Evolutionary conservation across 768 basidiomycete genomes (phyloP).

Genomic region (Russula foetens): DNA sequence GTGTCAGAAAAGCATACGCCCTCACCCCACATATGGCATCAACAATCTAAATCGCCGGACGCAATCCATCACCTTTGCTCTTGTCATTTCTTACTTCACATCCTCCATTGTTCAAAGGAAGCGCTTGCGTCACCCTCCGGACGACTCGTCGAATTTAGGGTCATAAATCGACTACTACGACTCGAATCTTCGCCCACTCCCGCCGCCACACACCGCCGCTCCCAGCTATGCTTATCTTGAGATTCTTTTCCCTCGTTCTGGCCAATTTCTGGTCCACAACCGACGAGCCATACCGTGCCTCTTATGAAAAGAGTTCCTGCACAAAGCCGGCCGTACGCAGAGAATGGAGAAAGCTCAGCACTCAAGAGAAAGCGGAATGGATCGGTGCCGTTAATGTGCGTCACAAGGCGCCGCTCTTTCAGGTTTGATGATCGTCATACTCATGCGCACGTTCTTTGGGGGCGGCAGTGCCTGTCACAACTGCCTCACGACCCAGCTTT

Average conservation of each 20-base stretch:
- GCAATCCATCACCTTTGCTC: too few relatives aligned
- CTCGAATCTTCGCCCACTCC: too few relatives aligned
- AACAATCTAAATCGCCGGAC: too few relatives aligned
- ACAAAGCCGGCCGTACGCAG: slow-evolving; percentile 19
- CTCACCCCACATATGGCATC: too few relatives aligned
- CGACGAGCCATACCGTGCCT: not conserved
- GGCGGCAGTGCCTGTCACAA: slow-evolving; percentile 15
- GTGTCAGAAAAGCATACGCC: too few relatives aligned
- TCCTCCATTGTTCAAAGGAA: too few relatives aligned
- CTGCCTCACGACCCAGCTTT: slow-evolving; percentile 16
- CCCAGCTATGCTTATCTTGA: not conserved
- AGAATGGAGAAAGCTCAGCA: slow-evolving; percentile 22
- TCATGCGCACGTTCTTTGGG: not conserved
- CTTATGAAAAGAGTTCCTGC: not conserved
- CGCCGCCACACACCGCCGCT: too few relatives aligned
- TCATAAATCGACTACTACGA: too few relatives aligned
- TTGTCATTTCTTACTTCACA: too few relatives aligned
- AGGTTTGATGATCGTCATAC: not conserved
- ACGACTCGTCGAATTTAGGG: too few relatives aligned
- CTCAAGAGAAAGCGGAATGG: slow-evolving; percentile 20
- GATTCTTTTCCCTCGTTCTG: not conserved
- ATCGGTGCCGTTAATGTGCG: slow-evolving; percentile 23
- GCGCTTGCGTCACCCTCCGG: too few relatives aligned
- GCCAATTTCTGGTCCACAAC: not conserved
- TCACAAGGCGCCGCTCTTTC: not conserved